phyloP scores from a whole-genome alignment of 2,329 filamentous ascomycete genomes.

The Albophoma yamanashiensis region DNA sequence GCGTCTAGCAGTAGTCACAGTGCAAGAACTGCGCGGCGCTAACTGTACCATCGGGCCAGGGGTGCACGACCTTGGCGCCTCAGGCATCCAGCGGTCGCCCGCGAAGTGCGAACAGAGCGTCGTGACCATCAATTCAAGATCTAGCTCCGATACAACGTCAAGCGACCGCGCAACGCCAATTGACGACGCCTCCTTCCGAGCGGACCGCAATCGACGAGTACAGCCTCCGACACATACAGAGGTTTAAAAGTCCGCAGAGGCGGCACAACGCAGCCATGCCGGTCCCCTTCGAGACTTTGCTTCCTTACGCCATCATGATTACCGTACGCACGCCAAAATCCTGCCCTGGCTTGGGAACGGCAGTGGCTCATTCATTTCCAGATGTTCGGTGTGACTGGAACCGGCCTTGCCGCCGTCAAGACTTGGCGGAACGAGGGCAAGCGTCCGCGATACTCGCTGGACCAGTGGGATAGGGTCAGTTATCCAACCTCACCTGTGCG shows the following conservation, averaged over 20 bases:
- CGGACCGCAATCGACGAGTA: background rate
- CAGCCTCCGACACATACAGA: background rate
- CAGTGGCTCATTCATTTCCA: slow-evolving; percentile 21
- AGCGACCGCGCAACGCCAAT: background rate
- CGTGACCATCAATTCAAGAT: background rate
- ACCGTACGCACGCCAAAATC: slow-evolving; percentile 33
- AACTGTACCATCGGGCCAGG: slow-evolving; percentile 3
- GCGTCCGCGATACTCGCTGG: slow-evolving; percentile 47
- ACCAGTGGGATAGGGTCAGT: slow-evolving; percentile 53
- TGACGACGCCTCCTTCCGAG: background rate
- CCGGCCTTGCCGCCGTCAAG: slow-evolving; percentile 45
- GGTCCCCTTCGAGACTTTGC: slow-evolving; percentile 51
- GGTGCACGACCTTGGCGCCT: slow-evolving; percentile 5
- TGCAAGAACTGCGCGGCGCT: background rate
- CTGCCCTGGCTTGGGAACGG: slow-evolving; percentile 1
- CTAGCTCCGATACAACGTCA: background rate
- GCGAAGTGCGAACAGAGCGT: background rate
- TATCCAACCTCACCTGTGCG: background rate
- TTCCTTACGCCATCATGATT: slow-evolving; percentile 56
- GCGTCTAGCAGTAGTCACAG: background rate
- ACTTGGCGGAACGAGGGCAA: slow-evolving; percentile 51
- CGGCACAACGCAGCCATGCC: slow-evolving; percentile 36
- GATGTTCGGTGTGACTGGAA: slow-evolving; percentile 55
- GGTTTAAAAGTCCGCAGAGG: slow-evolving; percentile 16
- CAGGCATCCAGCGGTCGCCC: slow-evolving; percentile 7